Percentiles rank a stretch among this genome's conserved stretches.
Evolutionary conservation across 345 rosid genomes (phyloP).

Genomic region (Eucalyptus fibrosa): DNA sequence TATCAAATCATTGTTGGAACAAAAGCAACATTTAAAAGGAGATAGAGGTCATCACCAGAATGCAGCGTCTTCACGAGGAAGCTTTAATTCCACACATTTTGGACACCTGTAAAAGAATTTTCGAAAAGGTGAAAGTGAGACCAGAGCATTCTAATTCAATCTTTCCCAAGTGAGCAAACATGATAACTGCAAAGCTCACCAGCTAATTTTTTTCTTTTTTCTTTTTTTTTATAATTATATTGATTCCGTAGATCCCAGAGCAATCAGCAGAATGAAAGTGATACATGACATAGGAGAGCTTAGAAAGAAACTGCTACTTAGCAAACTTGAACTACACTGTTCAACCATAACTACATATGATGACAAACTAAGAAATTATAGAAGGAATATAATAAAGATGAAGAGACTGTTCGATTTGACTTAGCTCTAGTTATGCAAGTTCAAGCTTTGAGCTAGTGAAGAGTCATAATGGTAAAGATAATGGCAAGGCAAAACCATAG

Average conservation of each 20-base stretch:
- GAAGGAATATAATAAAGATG: not conserved
- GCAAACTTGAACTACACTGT: not conserved
- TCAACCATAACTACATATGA: not conserved
- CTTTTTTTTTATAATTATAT: not conserved
- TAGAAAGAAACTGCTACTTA: not conserved
- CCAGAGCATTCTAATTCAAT: not conserved
- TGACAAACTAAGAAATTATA: not conserved
- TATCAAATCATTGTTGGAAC: not conserved
- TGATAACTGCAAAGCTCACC: not conserved
- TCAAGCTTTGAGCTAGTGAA: not conserved
- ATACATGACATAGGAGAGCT: not conserved
- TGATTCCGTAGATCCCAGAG: not conserved
- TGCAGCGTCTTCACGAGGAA: constrained; percentile 87
- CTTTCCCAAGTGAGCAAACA: not conserved
- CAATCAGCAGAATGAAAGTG: not conserved
- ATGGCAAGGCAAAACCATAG: not conserved
- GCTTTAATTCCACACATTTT: constrained; percentile 77
- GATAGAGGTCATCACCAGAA: constrained; percentile 46
- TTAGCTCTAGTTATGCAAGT: not conserved
- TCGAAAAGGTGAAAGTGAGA: not conserved
- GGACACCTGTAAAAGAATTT: constrained; percentile 58
- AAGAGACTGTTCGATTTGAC: not conserved
- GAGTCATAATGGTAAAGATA: not conserved
- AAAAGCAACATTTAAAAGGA: not conserved
- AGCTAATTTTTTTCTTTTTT: not conserved